Conservation (phyloP, 1,284 basidiomycete genomes). For the Pulveroboletus sp. region DNA sequence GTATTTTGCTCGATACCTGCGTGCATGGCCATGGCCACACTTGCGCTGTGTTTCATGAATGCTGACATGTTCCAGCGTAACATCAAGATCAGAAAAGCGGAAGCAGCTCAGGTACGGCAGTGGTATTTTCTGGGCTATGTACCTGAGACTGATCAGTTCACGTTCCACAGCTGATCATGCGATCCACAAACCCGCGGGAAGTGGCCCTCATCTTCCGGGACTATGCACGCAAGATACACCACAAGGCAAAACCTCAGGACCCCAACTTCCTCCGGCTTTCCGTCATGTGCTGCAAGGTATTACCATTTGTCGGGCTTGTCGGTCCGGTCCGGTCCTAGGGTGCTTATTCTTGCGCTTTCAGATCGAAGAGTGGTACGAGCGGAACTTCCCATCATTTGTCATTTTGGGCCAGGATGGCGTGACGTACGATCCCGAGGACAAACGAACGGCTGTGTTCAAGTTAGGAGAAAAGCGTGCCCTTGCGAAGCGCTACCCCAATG, state of each 20-base stretch:
- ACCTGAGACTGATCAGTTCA: background rate
- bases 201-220: slow-evolving; percentile 88
- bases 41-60: slow-evolving; percentile 94
- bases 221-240: slow-evolving; percentile 83
- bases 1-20: slow-evolving; percentile 97
- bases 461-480: slow-evolving; percentile 44
- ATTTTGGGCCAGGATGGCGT: slow-evolving; percentile 41
- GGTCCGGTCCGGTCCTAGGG: background rate
- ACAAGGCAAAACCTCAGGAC: slow-evolving; percentile 77
- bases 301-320: background rate
- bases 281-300: slow-evolving; percentile 77
- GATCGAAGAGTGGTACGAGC: slow-evolving; percentile 93
- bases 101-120: slow-evolving; percentile 73
- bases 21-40: slow-evolving; percentile 95
- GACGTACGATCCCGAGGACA: slow-evolving; percentile 29
- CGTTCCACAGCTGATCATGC: slow-evolving; percentile 76
- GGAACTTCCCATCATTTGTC: slow-evolving; percentile 86
- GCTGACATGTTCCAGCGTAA: slow-evolving; percentile 85
- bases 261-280: slow-evolving; percentile 85
- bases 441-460: slow-evolving; percentile 30
- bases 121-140: background rate
- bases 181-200: slow-evolving; percentile 88
- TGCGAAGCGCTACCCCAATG: slow-evolving; percentile 18
- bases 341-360: slow-evolving; percentile 35
- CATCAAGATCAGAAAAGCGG: slow-evolving; percentile 94